Evolutionary conservation across 1,284 basidiomycete genomes (phyloP), one percentile per base, ranked within the genome.

Genomic region (Gymnopus androsaceus): DNA sequence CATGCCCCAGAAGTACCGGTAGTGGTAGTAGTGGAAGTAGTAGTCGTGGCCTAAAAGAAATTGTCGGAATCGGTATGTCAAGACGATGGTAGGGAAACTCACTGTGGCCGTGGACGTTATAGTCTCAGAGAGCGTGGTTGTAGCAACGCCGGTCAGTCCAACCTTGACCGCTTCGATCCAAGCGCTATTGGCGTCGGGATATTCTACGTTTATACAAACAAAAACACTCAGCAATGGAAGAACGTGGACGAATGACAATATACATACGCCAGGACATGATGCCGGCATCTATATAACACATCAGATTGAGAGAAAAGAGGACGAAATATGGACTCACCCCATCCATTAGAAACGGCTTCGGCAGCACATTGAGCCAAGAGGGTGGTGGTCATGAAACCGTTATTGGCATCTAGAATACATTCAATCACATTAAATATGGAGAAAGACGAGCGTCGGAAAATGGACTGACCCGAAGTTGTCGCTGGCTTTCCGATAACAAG

Each of bases 401-500:
- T 76, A 57, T 31, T 55, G 7, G 59, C 59, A 34, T 50, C 37
- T n/a, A 25, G 42, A 21, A 72, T 9, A 37, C 21, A n/a, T n/a
- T n/a, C n/a, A n/a, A n/a, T n/a, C n/a, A n/a, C n/a, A n/a, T n/a
- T n/a, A n/a, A n/a, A n/a, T n/a, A n/a, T n/a, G n/a, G n/a, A n/a
- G n/a, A n/a, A n/a, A n/a, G n/a, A n/a, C n/a, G n/a, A n/a, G n/a
- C n/a, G n/a, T n/a, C n/a, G n/a, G n/a, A n/a, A n/a, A n/a, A n/a
- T n/a, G n/a, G n/a, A n/a, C n/a, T n/a, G n/a, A n/a, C n/a, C n/a
- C n/a, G n/a, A n/a, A n/a, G n/a, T n/a, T n/a, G n/a, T 11, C 1
- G 74, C 80, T 3, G 80, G 80, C 66, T 82, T 82, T 15, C 80
- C 80, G 54, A 82, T 78, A 53, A 82, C 78, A 42, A 79, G 63